Evolutionary conservation across 768 basidiomycete genomes (phyloP).

Genomic region (Suillus variegatus): DNA sequence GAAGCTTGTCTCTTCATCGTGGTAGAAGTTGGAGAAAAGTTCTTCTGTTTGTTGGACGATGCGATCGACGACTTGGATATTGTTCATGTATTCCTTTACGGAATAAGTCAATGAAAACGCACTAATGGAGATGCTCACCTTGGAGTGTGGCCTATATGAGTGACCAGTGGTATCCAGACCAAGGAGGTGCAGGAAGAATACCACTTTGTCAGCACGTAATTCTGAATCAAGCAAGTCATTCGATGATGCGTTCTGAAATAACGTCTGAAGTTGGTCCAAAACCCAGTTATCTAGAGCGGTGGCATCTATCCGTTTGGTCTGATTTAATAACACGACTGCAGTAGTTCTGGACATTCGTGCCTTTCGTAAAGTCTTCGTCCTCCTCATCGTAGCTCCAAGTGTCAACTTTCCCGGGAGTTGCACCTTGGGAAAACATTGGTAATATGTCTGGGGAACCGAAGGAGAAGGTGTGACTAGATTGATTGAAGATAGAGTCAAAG

Average conservation of each 20-base stretch:
- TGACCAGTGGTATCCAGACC: slow-evolving; percentile 89
- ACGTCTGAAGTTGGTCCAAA: slow-evolving; percentile 58
- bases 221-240: slow-evolving; percentile 49
- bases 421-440: slow-evolving; percentile 84
- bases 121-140: slow-evolving; percentile 38
- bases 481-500: slow-evolving; percentile 89
- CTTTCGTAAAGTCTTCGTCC: slow-evolving; percentile 87
- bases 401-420: slow-evolving; percentile 65
- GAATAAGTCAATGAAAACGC: neutral
- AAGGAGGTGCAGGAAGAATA: slow-evolving; percentile 84
- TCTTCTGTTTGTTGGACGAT: slow-evolving; percentile 69
- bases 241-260: slow-evolving; percentile 65
- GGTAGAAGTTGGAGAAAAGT: slow-evolving; percentile 63
- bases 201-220: slow-evolving; percentile 57
- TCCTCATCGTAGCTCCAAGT: slow-evolving; percentile 78
- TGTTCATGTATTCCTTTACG: slow-evolving; percentile 81
- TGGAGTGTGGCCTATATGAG: slow-evolving; percentile 80
- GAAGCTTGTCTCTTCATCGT: slow-evolving; percentile 68
- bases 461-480: slow-evolving; percentile 73
- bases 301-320: slow-evolving; percentile 51
- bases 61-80: slow-evolving; percentile 75
- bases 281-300: slow-evolving; percentile 81
- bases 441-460: slow-evolving; percentile 90
- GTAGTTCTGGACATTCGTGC: slow-evolving; percentile 32
- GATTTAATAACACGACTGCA: neutral